phyloP scores from a whole-genome alignment of 139 green algal species.

The Closterium sp. region DNA sequence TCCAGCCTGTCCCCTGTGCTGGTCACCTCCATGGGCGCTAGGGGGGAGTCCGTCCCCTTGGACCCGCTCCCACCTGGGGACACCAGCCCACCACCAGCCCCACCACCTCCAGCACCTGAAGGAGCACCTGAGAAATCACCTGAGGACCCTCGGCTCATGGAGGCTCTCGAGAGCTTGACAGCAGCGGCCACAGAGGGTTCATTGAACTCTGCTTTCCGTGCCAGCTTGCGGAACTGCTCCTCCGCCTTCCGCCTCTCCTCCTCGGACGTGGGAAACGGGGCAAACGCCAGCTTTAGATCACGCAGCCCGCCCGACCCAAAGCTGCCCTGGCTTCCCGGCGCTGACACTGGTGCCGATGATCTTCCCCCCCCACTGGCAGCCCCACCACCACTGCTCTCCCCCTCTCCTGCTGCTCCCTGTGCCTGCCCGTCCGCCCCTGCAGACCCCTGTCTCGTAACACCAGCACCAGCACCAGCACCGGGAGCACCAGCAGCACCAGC shows the following conservation, averaged over 20 bases:
- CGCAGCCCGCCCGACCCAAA: background rate
- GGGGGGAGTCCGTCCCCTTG: background rate
- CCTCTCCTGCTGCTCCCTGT: background rate
- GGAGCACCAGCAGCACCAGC: background rate
- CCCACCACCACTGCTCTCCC: background rate
- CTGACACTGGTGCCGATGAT: background rate
- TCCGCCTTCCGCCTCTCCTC: background rate
- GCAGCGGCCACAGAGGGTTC: background rate
- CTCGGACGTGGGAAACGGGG: background rate
- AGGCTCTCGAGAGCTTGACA: background rate
- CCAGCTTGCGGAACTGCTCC: background rate
- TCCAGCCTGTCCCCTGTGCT: background rate
- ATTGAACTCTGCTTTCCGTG: background rate
- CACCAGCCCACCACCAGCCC: background rate
- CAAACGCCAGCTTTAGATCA: background rate
- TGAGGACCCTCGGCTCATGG: background rate
- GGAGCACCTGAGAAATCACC: background rate
- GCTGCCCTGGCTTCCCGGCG: background rate
- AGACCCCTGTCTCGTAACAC: background rate
- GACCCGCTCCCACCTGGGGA: background rate
- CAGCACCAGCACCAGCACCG: background rate
- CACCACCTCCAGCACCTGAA: background rate
- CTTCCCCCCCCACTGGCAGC: background rate
- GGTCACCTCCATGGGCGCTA: background rate
- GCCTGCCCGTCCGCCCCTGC: background rate